A percentile compares a stretch with the other conserved stretches of the same genome.
These are phyloP conservation scores for Pythium brachiatum DNA, from an alignment of 352 stramenopile genomes.

Conservation along the genomic window DNA sequence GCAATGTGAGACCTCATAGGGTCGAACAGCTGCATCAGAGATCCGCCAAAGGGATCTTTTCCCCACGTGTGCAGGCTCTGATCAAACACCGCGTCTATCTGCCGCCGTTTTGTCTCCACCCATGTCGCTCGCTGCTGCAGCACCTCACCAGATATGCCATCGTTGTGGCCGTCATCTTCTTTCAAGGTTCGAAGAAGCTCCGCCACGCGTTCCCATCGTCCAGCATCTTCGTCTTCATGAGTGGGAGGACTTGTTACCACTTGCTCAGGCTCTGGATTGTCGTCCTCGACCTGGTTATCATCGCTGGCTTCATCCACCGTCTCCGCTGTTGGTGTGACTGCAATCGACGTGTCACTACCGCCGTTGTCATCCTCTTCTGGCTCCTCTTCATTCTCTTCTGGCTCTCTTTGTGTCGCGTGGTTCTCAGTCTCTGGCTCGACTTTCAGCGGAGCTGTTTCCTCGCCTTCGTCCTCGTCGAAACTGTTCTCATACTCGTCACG, in stretches of 20 bases:
- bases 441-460: slow-evolving; percentile 13
- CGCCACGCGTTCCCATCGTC: slow-evolving; percentile 8
- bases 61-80: neutral
- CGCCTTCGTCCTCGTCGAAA: slow-evolving; percentile 39
- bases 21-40: neutral
- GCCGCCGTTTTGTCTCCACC: neutral
- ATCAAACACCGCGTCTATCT: neutral
- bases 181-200: neutral
- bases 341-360: neutral
- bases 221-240: neutral
- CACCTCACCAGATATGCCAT: neutral
- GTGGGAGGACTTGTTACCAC: neutral
- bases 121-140: slow-evolving; percentile 1
- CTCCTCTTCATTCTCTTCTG: neutral
- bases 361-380: neutral
- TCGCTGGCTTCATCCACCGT: neutral
- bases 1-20: neutral
- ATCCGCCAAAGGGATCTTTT: neutral
- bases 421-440: slow-evolving; percentile 4
- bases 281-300: neutral
- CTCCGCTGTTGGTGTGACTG: neutral
- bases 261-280: neutral
- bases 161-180: neutral
- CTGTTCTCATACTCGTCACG: slow-evolving; percentile 50
- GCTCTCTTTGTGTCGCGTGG: neutral